A percentile compares a stretch with the other conserved stretches of the same genome.
Conservation (phyloP, 495 filamentous ascomycete species). For the Lichina pygmaea region DNA sequence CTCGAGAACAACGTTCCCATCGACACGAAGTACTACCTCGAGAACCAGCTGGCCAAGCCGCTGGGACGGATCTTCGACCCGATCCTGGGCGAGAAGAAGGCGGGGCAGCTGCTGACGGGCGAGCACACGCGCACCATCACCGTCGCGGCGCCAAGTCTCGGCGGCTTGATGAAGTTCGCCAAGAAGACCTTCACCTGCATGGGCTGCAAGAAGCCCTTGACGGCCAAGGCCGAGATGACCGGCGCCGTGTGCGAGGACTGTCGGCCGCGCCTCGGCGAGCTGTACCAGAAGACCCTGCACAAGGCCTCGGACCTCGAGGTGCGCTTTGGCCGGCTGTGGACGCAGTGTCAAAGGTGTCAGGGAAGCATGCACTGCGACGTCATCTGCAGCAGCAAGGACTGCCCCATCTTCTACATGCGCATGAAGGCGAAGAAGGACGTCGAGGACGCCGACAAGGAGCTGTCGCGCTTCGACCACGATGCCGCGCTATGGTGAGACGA, state of each 20-base stretch:
- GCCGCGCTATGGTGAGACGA: slow-evolving; percentile 23
- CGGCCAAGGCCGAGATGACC: slow-evolving; percentile 44
- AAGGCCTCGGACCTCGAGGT: slow-evolving; percentile 83
- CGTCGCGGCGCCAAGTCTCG: slow-evolving; percentile 66
- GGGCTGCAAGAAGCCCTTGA: slow-evolving; percentile 92
- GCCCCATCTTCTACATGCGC: slow-evolving; percentile 98
- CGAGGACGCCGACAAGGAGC: slow-evolving; percentile 77
- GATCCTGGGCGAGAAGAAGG: slow-evolving; percentile 78
- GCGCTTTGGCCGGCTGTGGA: slow-evolving; percentile 81
- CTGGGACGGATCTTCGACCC: slow-evolving; percentile 91
- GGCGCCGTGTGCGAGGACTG: slow-evolving; percentile 80
- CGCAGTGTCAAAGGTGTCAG: slow-evolving; percentile 94
- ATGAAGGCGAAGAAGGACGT: slow-evolving; percentile 99
- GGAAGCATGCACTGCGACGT: slow-evolving; percentile 95
- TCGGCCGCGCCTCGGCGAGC: slow-evolving; percentile 58
- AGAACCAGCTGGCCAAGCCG: slow-evolving; percentile 91
- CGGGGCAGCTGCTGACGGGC: slow-evolving; percentile 53
- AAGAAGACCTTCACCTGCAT: slow-evolving; percentile 96
- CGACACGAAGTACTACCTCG: slow-evolving; percentile 96
- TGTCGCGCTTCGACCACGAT: slow-evolving; percentile 76
- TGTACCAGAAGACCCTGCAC: slow-evolving; percentile 74
- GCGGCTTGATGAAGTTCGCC: slow-evolving; percentile 92
- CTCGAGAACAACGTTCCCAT: slow-evolving; percentile 94
- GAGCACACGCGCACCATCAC: slow-evolving; percentile 83
- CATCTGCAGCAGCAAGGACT: slow-evolving; percentile 87